phyloP scores from a whole-genome alignment of 352 stramenopile genomes.

The Phytophthora citricola region DNA sequence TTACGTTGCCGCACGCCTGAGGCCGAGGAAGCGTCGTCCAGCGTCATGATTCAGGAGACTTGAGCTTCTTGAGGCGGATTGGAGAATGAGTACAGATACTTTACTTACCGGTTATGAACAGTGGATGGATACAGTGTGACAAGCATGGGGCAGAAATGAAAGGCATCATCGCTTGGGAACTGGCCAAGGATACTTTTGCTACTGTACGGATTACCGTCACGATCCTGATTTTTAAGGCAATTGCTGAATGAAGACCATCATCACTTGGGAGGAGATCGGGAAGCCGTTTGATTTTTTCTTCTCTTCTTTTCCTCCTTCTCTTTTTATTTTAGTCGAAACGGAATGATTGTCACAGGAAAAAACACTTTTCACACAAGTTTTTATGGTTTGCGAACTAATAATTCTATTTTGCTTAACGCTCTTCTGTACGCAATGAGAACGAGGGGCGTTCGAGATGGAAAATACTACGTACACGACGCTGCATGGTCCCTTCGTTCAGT shows the following conservation, averaged over 20 bases:
- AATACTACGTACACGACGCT: slow-evolving; percentile 11
- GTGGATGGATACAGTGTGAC: slow-evolving; percentile 9
- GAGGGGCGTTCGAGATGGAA: slow-evolving; percentile 4
- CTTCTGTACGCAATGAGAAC: slow-evolving; percentile 35
- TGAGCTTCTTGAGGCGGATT: slow-evolving; percentile 13
- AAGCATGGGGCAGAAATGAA: slow-evolving; percentile 11
- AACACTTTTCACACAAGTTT: background rate
- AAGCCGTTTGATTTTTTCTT: background rate
- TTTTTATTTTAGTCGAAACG: too few species aligned
- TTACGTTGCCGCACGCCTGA: slow-evolving; percentile 40
- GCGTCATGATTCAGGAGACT: slow-evolving; percentile 18
- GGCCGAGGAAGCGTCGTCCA: slow-evolving; percentile 11
- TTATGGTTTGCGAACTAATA: slow-evolving; percentile 37
- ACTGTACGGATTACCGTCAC: slow-evolving; percentile 10
- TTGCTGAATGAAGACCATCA: slow-evolving; percentile 19
- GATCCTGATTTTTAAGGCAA: slow-evolving; percentile 23
- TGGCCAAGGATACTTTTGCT: slow-evolving; percentile 21
- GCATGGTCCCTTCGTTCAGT: slow-evolving; percentile 37
- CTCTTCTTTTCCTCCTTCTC: too few species aligned
- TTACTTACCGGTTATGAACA: background rate
- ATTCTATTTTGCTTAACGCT: slow-evolving; percentile 49
- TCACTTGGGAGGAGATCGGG: slow-evolving; percentile 7
- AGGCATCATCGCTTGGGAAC: slow-evolving; percentile 1
- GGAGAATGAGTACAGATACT: slow-evolving; percentile 19
- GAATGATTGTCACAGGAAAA: too few species aligned